A percentile compares a stretch with the other conserved stretches of the same genome.
Evolutionary conservation across 2,329 filamentous ascomycete species (phyloP).

Genomic region (Drechslerella dactyloides): DNA sequence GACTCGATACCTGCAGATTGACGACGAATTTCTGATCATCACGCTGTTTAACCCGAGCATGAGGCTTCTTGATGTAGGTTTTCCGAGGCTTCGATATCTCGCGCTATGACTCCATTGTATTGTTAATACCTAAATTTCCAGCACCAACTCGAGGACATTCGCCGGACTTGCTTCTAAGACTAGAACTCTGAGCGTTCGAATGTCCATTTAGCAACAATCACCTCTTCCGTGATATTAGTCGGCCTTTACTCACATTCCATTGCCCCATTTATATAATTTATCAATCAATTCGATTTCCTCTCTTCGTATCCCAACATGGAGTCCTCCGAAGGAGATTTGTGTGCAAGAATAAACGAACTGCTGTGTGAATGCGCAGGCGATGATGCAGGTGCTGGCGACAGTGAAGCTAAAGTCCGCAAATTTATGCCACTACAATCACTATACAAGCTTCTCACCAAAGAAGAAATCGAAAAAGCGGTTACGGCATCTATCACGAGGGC

Average conservation of each 20-base stretch:
- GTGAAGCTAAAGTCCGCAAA: not conserved
- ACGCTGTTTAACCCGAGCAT: not conserved
- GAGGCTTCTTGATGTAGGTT: conserved; percentile 14
- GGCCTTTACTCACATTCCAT: not conserved
- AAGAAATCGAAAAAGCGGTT: conserved; percentile 10
- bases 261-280: not conserved
- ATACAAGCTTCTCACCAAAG: conserved; percentile 10
- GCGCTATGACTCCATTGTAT: not conserved
- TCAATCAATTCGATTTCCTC: not conserved
- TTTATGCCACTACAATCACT: conserved; percentile 31
- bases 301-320: not conserved
- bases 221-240: not conserved
- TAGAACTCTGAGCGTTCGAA: not conserved
- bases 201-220: too few relatives aligned
- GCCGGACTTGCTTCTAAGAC: conserved; percentile 1
- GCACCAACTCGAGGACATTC: conserved; percentile 22
- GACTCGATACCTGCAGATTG: conserved; percentile 13
- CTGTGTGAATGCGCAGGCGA: conserved; percentile 11
- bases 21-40: conserved; percentile 27
- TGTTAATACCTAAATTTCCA: not conserved
- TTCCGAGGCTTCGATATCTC: not conserved
- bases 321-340: not conserved
- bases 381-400: not conserved
- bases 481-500: not conserved
- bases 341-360: conserved; percentile 7